Evolutionary conservation across 257 asterid species (phyloP).

Genomic region (Handroanthus guayacan): DNA sequence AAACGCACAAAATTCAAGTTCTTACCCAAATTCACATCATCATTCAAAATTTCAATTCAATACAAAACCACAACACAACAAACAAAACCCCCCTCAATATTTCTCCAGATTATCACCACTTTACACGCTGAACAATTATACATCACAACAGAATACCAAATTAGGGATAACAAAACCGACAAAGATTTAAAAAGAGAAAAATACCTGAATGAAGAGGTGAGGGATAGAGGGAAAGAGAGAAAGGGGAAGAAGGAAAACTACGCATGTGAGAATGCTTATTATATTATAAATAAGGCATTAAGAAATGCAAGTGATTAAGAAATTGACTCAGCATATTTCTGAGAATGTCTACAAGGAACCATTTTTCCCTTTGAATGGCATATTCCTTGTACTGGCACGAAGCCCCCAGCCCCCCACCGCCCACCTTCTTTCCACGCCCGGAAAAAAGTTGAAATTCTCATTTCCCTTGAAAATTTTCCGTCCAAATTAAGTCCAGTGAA

Average conservation of each 20-base stretch:
- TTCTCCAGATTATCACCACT: conserved; percentile 7
- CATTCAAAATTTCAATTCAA: conserved; percentile 19
- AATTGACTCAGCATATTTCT: conserved; percentile 28
- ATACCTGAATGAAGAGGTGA: conserved; percentile 38
- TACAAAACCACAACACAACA: conserved; percentile 4
- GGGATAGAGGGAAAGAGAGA: conserved; percentile 16
- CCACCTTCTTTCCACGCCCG: background rate
- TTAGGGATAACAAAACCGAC: background rate
- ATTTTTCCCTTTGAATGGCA: conserved; percentile 42
- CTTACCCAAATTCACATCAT: conserved; percentile 1
- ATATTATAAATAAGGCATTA: background rate
- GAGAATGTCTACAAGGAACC: conserved; percentile 42
- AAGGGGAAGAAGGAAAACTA: conserved; percentile 22
- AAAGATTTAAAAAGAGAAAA: conserved; percentile 6
- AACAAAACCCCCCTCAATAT: conserved; percentile 11
- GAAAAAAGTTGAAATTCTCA: background rate
- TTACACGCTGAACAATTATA: conserved; percentile 18
- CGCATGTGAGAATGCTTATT: conserved; percentile 31
- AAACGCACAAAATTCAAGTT: background rate
- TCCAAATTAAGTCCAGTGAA: background rate
- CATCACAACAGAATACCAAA: conserved; percentile 4
- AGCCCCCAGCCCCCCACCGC: background rate
- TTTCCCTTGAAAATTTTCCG: background rate
- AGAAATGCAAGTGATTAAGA: conserved; percentile 19
- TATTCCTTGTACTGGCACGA: conserved; percentile 34